Evolutionary conservation across 305 asterid species (phyloP).

Genomic region (Solanum chacoense): DNA sequence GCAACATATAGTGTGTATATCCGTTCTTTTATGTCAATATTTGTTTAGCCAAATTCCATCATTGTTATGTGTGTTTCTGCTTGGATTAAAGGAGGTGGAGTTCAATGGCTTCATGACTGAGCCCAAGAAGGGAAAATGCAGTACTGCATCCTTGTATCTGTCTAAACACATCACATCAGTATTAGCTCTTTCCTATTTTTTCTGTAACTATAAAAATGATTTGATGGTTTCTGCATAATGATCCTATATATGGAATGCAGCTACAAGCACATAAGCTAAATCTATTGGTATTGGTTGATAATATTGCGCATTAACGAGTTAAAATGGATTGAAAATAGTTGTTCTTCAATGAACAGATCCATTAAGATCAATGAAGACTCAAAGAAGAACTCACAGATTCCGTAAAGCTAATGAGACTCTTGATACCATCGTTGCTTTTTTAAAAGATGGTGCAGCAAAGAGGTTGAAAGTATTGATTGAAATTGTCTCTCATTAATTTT

Average conservation of each 20-base stretch:
- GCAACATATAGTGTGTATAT: neutral
- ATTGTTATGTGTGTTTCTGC: neutral
- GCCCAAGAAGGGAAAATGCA: neutral
- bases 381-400: neutral
- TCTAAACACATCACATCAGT: neutral
- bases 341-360: neutral
- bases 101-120: neutral
- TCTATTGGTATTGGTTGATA: neutral
- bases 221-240: neutral
- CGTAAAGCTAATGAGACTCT: neutral
- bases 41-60: neutral
- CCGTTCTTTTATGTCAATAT: neutral
- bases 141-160: neutral
- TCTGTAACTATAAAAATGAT: neutral
- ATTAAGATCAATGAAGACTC: neutral
- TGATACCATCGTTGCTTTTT: accelerated
- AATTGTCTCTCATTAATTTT: neutral
- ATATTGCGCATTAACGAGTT: neutral
- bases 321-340: neutral
- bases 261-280: neutral
- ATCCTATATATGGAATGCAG: neutral
- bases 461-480: neutral
- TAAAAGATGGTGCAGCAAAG: neutral
- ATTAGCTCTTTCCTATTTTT: neutral
- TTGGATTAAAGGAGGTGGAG: neutral